Base-by-base conservation (phyloP, 2,329 filamentous ascomycete species). In the Pseudocercospora crystallina region DNA sequence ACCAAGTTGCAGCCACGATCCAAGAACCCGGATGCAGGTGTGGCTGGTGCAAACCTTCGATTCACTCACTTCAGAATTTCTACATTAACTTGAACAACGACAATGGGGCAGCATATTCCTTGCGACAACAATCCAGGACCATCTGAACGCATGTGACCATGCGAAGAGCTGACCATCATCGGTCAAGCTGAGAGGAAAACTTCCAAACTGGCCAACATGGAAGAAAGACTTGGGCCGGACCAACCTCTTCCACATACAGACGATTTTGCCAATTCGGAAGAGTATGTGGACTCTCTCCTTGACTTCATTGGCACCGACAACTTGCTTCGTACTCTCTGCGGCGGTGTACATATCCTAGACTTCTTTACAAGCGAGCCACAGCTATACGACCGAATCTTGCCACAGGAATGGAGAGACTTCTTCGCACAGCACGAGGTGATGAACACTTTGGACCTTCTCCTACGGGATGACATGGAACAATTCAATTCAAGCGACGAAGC, bases 321-420 rank as follows among this genome's bases (percentile, higher is more conserved):
- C 47, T 77, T 90, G 1, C 90, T 96, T 61, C 87, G 89, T 59
- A 89, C 89, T 20, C 79, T 99, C n/a, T 96, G 90, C 66, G 94
- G 94, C 47, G 91, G 92, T n/a, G 89, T 97, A 1, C 94, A 99
- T 67, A 91, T 99, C 56, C 79, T 97, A 49, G 94, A 99, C 69
- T 97, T 99, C 72, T 90, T 96, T 73, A 96, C 90, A 2, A 82
- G 83, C 36, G 82, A 90, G 41, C 89, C 90, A 5, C 87, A 90
- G 57, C 79, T 96, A 0, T 99, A 96, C 68, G 82, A 86, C 45
- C 78, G 80, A 1, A 80, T 92, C 1, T 71, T 99, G 1, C 89
- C 90, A 0, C 68, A 80, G 53, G 84, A 90, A 69, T 99, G 94
- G 94, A 83, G 89, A 57, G 66, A 76, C 0, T 97, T 90, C 73